Base-by-base conservation (phyloP, 2,329 filamentous ascomycete species). In the Ophiostoma piceae region DNA sequence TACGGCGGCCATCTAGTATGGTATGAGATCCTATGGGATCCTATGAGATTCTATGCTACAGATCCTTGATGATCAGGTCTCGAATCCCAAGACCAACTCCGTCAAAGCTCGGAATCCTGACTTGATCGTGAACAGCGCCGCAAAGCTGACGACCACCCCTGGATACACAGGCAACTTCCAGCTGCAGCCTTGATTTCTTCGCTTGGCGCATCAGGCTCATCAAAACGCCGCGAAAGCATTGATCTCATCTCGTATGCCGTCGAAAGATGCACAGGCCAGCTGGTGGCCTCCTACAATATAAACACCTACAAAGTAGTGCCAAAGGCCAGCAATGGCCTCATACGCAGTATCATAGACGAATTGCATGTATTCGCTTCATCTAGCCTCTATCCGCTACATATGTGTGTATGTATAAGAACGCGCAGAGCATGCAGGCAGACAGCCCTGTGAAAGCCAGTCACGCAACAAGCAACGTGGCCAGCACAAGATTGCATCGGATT, bases 321-420 rank as follows among this genome's bases (percentile, higher is more conserved):
- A 16, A 7, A n/a, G 35, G 2, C 4, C 35, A 35, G 35, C 8
- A 8, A 35, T 35, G 35, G 5, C 35, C 35, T 3, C 32, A 35
- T 35, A 35, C 35, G 35, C 35, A 35, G 35, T 6, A 35, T 6
- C 35, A 35, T 35, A 35, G 35, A 35, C 3, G 35, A 29, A 29
- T 29, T 29, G 26, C 57, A 19, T 62, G 57, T 62, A 62, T 62
- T 57, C 9, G 51, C 47, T 51, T 57, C 57, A 19, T 29, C 57
- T 62, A 62, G 32, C 14, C 57, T 62, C 57, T 35, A 62, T 35
- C 57, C 57, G 26, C 26, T 32, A 32, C 57, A 62, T 32, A 12
- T 16, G 26, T 19, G 5, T 62, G 57, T 35, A 35, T 35, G 35
- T 29, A 29, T 1, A 12, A 57, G 51, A 26, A 29, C 22, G 22